Conservation (phyloP, 2,329 filamentous ascomycete genomes). For the Aplosporella prunicola region DNA sequence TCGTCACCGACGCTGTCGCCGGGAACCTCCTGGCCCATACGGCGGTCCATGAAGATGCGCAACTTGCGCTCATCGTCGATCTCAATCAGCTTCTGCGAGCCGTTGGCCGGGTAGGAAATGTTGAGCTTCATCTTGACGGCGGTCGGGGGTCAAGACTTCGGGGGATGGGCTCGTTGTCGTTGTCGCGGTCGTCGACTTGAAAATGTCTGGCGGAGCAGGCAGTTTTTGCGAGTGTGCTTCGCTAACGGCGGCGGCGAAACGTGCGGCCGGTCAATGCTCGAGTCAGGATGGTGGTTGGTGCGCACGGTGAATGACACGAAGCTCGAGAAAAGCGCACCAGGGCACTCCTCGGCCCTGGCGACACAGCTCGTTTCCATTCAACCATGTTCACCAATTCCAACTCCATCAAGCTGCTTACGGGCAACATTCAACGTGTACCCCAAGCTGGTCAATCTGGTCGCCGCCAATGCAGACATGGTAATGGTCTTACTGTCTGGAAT, state of each 20-base stretch:
- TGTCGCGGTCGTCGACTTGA: slow-evolving; percentile 11
- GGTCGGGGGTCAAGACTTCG: slow-evolving; percentile 10
- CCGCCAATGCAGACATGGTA: too few species aligned
- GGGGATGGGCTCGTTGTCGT: slow-evolving; percentile 6
- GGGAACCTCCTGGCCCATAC: slow-evolving; percentile 86
- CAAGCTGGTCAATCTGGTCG: slow-evolving; percentile 59
- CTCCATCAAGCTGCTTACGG: slow-evolving; percentile 65
- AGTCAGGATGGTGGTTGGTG: too few species aligned
- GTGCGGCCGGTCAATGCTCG: background rate
- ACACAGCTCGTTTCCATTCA: too few species aligned
- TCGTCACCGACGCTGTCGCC: slow-evolving; percentile 95
- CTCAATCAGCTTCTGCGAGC: slow-evolving; percentile 98
- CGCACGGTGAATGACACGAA: too few species aligned
- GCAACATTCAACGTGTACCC: slow-evolving; percentile 70
- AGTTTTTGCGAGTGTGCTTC: slow-evolving; percentile 9
- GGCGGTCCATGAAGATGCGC: slow-evolving; percentile 97
- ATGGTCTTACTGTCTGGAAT: too few species aligned
- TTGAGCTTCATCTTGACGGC: slow-evolving; percentile 60
- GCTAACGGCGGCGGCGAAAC: slow-evolving; percentile 10
- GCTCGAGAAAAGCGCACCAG: too few species aligned
- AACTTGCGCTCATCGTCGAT: slow-evolving; percentile 99
- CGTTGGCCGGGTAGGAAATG: slow-evolving; percentile 92
- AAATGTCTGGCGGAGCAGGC: slow-evolving; percentile 2
- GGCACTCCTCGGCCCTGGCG: too few species aligned
- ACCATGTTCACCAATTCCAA: too few species aligned